Evolutionary conservation across 1,284 basidiomycete species (phyloP).

Genomic region (Phellopilus nigrolimitatus): DNA sequence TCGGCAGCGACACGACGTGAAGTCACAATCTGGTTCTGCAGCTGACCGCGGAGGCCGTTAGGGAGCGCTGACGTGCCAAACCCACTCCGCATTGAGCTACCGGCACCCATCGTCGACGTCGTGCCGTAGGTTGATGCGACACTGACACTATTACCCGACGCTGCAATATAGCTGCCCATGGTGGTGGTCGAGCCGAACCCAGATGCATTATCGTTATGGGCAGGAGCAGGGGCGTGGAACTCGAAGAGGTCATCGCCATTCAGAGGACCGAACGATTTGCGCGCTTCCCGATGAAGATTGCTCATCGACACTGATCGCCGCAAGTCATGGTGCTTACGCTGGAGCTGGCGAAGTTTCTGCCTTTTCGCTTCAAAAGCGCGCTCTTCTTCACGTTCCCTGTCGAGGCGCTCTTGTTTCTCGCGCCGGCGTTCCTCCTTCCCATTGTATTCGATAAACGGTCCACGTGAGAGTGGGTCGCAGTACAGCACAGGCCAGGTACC

Average conservation of each 20-base stretch:
- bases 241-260: constrained; percentile 38
- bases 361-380: constrained; percentile 32
- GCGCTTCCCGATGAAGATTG: constrained; percentile 57
- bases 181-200: constrained; percentile 69
- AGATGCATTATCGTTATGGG: constrained; percentile 45
- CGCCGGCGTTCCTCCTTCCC: constrained; percentile 63
- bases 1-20: constrained; percentile 47
- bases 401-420: constrained; percentile 51
- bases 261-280: constrained; percentile 29
- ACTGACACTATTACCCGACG: constrained; percentile 92
- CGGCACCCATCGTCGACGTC: constrained; percentile 63
- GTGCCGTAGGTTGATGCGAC: constrained; percentile 87
- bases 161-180: constrained; percentile 66
- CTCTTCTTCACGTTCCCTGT: constrained; percentile 46
- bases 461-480: constrained; percentile 65
- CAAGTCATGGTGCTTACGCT: constrained; percentile 52
- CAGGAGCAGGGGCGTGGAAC: constrained; percentile 35
- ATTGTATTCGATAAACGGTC: constrained; percentile 70
- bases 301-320: constrained; percentile 76
- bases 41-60: constrained; percentile 46
- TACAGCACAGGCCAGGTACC: constrained; percentile 67
- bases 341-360: constrained; percentile 35
- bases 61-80: constrained; percentile 40
- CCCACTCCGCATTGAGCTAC: constrained; percentile 35
- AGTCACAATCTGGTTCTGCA: constrained; percentile 61